These are phyloP conservation scores for Elsinoe perseae DNA, from an alignment of 2,329 filamentous ascomycete genomes.

Conservation along the genomic window DNA sequence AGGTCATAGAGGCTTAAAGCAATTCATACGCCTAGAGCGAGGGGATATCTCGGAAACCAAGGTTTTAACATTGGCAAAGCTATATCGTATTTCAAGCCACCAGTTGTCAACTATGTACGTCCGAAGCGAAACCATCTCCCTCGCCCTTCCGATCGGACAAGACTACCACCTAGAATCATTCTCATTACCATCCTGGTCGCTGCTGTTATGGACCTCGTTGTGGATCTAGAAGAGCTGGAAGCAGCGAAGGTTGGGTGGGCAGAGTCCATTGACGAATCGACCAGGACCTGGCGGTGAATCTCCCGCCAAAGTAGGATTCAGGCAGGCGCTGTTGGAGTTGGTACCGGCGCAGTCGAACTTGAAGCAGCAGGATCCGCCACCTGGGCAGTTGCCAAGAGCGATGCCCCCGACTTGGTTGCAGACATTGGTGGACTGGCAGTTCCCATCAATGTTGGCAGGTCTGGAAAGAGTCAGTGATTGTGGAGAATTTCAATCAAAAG, in stretches of 20 bases:
- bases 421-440: conserved; percentile 5
- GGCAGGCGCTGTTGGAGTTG: conserved; percentile 17
- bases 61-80: neutral
- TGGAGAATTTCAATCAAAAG: too few relatives aligned
- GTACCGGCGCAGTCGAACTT: conserved; percentile 15
- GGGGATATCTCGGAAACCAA: neutral
- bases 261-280: conserved; percentile 14
- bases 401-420: conserved; percentile 5
- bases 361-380: conserved; percentile 15
- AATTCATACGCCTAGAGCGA: neutral
- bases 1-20: too few relatives aligned
- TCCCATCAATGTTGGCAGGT: conserved; percentile 12
- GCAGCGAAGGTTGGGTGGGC: conserved; percentile 14
- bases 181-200: neutral
- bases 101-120: neutral
- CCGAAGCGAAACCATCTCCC: neutral
- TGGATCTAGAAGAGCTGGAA: conserved; percentile 11
- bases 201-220: neutral
- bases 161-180: neutral
- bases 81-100: neutral
- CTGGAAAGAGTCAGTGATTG: neutral
- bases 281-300: conserved; percentile 13
- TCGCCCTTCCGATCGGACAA: neutral
- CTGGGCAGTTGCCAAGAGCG: conserved; percentile 10
- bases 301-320: conserved; percentile 8